Evolutionary conservation across 164 flowering plant genomes (phyloP).

Genomic region (Magnolia kwangsiensis): DNA sequence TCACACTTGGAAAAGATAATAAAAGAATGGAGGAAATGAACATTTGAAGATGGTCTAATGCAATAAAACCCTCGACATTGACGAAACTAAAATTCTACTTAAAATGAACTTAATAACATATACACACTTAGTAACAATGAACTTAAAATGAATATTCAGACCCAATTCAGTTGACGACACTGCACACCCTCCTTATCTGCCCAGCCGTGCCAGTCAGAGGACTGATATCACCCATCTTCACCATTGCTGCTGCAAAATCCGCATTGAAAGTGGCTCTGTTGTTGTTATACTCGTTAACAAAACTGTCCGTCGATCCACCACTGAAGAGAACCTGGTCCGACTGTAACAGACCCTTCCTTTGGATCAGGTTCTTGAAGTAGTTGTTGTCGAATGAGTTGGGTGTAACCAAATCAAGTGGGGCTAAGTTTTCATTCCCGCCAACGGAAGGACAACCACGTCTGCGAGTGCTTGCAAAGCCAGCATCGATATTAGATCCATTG

Average conservation of each 20-base stretch:
- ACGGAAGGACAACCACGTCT: conserved; percentile 30
- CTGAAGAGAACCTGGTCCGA: conserved; percentile 17
- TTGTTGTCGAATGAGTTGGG: conserved; percentile 42
- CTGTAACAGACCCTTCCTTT: conserved; percentile 12
- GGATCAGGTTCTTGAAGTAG: conserved; percentile 42
- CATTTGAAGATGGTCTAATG: not conserved
- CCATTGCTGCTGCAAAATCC: conserved; percentile 18
- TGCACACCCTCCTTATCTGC: conserved; percentile 34
- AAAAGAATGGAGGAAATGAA: not conserved
- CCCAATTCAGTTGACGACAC: conserved; percentile 16
- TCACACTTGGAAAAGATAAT: not conserved
- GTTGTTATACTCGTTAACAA: conserved; percentile 9
- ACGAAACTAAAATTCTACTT: not conserved
- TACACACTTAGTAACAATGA: not conserved
- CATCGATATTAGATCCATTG: conserved; percentile 38
- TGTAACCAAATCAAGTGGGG: conserved; percentile 49
- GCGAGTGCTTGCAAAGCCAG: conserved; percentile 35
- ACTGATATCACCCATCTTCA: conserved; percentile 20
- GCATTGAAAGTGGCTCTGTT: not conserved
- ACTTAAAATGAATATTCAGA: not conserved
- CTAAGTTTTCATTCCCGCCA: conserved; percentile 26
- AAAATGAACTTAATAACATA: not conserved
- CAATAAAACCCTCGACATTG: too few species aligned
- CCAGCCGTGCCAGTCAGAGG: conserved; percentile 40
- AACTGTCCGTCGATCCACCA: conserved; percentile 14